A percentile compares a stretch with the other conserved stretches of the same genome.
phyloP scores from a whole-genome alignment of 2,329 filamentous ascomycete species.

The Sarocladium oryzae region DNA sequence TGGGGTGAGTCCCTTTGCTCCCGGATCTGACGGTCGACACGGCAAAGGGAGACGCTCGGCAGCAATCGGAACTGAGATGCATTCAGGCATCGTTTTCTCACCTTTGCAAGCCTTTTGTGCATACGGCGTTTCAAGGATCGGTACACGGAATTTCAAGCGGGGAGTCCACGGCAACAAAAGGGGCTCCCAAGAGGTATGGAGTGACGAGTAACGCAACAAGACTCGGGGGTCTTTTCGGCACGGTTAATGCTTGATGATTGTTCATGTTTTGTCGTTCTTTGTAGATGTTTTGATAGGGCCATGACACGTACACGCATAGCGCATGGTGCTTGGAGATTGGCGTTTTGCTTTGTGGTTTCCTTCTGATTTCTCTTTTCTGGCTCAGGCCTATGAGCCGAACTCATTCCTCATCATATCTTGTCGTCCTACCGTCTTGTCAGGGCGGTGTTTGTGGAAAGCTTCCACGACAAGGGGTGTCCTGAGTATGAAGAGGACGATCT shows the following conservation, averaged over 20 bases:
- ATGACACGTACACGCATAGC: slow-evolving; percentile 15
- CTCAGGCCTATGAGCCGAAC: neutral
- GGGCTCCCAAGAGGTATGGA: neutral
- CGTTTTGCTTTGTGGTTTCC: slow-evolving; percentile 4
- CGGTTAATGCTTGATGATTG: neutral
- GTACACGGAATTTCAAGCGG: slow-evolving; percentile 1
- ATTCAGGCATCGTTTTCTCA: too few relatives aligned
- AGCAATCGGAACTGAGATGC: too few relatives aligned
- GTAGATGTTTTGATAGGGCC: slow-evolving; percentile 8
- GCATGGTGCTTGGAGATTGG: slow-evolving; percentile 11
- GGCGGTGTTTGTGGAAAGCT: too few relatives aligned
- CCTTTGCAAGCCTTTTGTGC: too few relatives aligned
- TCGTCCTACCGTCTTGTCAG: neutral
- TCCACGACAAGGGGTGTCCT: too few relatives aligned
- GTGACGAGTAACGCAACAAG: neutral
- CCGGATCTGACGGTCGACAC: too few relatives aligned
- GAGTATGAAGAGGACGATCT: neutral
- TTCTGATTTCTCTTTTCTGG: neutral
- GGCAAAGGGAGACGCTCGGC: too few relatives aligned
- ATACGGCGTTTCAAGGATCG: neutral
- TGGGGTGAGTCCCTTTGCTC: too few relatives aligned
- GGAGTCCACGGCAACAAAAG: slow-evolving; percentile 5
- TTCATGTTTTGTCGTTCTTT: slow-evolving; percentile 3
- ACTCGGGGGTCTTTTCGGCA: neutral
- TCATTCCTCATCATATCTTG: neutral